Percentiles rank a stretch among this genome's conserved stretches.
Conservation (phyloP, 176 grass and related monocot genomes). For the Carex pumila region DNA sequence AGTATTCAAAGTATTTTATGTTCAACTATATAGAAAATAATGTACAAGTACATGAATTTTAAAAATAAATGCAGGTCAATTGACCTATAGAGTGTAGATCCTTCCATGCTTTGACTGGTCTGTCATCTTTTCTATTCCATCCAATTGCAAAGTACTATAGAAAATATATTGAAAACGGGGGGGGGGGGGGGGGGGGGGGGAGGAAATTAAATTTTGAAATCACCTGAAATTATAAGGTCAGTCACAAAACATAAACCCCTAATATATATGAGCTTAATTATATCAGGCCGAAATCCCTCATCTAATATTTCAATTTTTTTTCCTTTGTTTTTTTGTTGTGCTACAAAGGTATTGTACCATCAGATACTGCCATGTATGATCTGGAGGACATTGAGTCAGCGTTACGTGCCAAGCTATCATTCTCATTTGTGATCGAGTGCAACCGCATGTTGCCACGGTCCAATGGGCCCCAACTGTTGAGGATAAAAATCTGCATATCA, state of each 20-base stretch:
- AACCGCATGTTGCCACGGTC: neutral
- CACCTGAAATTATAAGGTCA: neutral
- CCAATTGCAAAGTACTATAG: neutral
- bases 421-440: constrained; percentile 19
- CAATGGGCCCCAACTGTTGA: too few relatives aligned
- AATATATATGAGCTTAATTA: neutral
- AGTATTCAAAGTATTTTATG: too few relatives aligned
- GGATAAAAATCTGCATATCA: neutral
- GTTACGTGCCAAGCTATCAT: neutral
- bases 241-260: neutral
- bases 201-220: neutral
- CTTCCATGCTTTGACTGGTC: neutral
- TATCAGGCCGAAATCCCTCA: neutral
- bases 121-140: neutral
- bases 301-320: neutral
- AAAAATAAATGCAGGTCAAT: too few relatives aligned
- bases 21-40: too few relatives aligned
- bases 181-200: too few relatives aligned
- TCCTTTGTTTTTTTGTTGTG: neutral
- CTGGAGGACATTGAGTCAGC: constrained; percentile 17
- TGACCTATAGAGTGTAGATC: too few relatives aligned
- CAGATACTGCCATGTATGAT: neutral
- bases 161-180: neutral
- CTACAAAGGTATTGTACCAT: constrained; percentile 20
- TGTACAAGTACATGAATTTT: too few relatives aligned